Percentiles rank a stretch among this genome's conserved stretches.
These are phyloP conservation scores for Lachancea lanzarotensis DNA, from an alignment of 805 yeast genomes.

Conservation along the genomic window DNA sequence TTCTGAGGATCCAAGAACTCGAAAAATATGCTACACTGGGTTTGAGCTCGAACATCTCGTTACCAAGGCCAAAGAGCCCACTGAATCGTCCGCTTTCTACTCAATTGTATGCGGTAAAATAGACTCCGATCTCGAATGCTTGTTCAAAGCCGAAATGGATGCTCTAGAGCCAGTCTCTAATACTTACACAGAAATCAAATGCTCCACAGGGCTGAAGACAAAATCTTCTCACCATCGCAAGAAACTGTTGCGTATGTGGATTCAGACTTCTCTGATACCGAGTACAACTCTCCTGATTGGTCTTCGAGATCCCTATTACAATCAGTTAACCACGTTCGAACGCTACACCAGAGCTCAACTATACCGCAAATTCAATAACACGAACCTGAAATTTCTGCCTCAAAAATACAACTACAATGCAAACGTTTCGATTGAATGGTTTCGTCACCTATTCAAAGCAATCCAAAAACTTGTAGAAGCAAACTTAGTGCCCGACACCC, in stretches of 20 bases:
- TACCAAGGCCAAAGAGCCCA: constrained; percentile 3
- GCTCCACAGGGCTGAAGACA: constrained; percentile 21
- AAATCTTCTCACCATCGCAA: constrained; percentile 21
- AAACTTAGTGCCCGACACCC: not conserved
- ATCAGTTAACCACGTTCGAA: constrained; percentile 20
- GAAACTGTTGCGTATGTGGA: constrained; percentile 30
- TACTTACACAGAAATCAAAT: constrained; percentile 28
- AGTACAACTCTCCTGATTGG: constrained; percentile 28
- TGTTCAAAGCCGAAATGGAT: constrained; percentile 32
- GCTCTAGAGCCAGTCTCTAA: constrained; percentile 18
- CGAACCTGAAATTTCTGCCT: constrained; percentile 10
- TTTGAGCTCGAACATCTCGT: constrained; percentile 28
- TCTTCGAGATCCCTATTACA: constrained; percentile 20
- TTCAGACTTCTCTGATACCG: constrained; percentile 27
- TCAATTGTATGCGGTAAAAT: constrained; percentile 24
- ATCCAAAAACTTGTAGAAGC: not conserved
- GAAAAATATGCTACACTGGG: constrained; percentile 26
- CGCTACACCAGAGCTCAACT: constrained; percentile 19
- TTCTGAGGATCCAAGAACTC: constrained; percentile 8
- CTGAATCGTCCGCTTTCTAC: constrained; percentile 11
- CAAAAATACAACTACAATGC: constrained; percentile 22
- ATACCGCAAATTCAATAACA: constrained; percentile 17
- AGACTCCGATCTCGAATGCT: constrained; percentile 13
- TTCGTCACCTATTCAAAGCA: constrained; percentile 11
- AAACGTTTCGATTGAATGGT: constrained; percentile 26